A percentile compares a stretch with the other conserved stretches of the same genome.
phyloP scores from a whole-genome alignment of 208 protist genomes.

The Acanthamoeba castellanii region DNA sequence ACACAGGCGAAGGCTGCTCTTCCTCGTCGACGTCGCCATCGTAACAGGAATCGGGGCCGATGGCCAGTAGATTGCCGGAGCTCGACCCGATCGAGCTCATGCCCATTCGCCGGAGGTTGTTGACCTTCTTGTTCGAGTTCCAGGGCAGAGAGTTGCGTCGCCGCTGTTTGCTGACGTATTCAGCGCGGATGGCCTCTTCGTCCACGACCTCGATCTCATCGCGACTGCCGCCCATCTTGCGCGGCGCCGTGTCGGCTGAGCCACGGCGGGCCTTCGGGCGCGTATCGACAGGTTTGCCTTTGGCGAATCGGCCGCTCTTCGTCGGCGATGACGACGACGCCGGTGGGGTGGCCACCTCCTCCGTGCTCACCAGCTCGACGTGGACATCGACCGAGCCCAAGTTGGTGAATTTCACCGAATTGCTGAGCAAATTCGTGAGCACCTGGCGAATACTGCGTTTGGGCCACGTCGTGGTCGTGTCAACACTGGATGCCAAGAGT shows the following conservation, averaged over 20 bases:
- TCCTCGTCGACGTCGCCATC: constrained; percentile 15
- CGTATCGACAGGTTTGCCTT: background rate
- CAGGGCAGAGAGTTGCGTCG: constrained; percentile 39
- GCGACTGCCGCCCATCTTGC: background rate
- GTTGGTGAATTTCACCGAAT: constrained; percentile 84
- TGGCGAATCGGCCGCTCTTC: background rate
- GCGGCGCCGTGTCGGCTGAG: constrained; percentile 29
- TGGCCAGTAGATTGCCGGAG: background rate
- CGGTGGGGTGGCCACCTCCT: background rate
- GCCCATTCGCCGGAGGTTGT: constrained; percentile 6
- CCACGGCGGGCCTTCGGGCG: background rate
- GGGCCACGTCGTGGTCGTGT: background rate
- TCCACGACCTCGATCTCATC: background rate
- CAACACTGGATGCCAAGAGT: background rate
- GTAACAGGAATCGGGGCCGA: background rate
- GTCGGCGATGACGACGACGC: background rate
- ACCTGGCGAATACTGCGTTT: constrained; percentile 19
- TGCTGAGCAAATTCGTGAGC: constrained; percentile 70
- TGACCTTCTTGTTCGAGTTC: constrained; percentile 1
- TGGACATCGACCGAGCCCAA: constrained; percentile 65
- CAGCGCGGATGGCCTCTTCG: constrained; percentile 8
- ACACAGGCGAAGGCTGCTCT: background rate
- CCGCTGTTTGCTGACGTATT: background rate
- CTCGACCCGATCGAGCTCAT: background rate
- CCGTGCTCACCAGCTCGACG: constrained; percentile 35